Conservation (phyloP, 768 basidiomycete species). For the Trametopsis cervina region DNA sequence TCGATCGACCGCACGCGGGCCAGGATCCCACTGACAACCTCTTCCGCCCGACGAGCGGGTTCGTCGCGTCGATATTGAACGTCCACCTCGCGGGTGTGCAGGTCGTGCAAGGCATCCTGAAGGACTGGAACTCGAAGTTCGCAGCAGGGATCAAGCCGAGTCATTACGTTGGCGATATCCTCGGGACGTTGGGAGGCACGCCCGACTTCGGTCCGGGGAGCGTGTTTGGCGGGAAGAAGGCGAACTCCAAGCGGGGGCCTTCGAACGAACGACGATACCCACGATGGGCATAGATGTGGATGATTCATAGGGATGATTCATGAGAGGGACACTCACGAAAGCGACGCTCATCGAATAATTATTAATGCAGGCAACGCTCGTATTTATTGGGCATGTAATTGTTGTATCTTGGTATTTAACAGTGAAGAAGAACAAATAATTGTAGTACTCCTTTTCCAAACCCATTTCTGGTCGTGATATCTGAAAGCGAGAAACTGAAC, state of each 20-base stretch:
- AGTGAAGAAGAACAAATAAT: no score
- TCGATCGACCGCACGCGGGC: conserved; percentile 22
- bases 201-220: conserved; percentile 12
- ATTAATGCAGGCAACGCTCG: no score
- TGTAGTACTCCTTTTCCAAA: no score
- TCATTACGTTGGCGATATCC: conserved; percentile 26
- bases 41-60: conserved; percentile 27
- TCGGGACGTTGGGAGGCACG: conserved; percentile 17
- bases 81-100: conserved; percentile 29
- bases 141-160: conserved; percentile 25
- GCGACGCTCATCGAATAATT: no score
- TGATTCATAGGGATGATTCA: no score
- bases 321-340: no score
- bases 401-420: no score
- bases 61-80: conserved; percentile 28
- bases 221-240: neutral
- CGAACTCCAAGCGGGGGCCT: neutral
- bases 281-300: no score
- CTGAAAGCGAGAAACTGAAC: no score
- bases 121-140: conserved; percentile 28
- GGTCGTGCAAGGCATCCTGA: conserved; percentile 30
- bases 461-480: no score
- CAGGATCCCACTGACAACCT: conserved; percentile 22
- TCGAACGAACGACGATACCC: no score
- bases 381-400: no score